Conservation (phyloP, 1,139 yeast species). For the Candida labiduridarum region DNA sequence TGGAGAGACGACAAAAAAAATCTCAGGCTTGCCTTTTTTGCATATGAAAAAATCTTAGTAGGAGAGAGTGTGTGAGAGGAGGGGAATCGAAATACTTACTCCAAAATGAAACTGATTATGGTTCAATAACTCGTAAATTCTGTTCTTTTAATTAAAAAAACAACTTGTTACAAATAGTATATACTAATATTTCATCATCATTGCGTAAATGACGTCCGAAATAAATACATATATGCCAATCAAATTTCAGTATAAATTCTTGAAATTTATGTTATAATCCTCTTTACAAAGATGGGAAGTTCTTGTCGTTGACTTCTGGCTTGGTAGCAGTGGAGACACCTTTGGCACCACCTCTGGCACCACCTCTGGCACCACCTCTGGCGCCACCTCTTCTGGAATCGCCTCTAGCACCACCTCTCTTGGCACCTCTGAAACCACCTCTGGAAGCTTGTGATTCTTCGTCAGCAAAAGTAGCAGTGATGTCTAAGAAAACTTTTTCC, state of each 20-base stretch:
- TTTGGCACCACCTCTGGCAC: slow-evolving; percentile 30
- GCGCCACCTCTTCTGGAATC: slow-evolving; percentile 21
- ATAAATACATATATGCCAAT: slow-evolving; percentile 4
- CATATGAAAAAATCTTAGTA: slow-evolving; percentile 1
- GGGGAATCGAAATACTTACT: background rate
- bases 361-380: slow-evolving; percentile 33
- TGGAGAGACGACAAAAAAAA: background rate
- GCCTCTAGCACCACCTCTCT: slow-evolving; percentile 45
- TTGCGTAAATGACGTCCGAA: background rate
- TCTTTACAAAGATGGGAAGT: slow-evolving; percentile 61
- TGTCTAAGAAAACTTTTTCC: slow-evolving; percentile 69
- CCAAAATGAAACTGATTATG: background rate
- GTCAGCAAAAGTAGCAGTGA: slow-evolving; percentile 67
- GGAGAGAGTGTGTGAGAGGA: background rate
- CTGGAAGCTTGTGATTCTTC: slow-evolving; percentile 27
- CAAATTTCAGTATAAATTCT: background rate
- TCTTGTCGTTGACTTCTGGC: slow-evolving; percentile 54
- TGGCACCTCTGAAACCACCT: slow-evolving; percentile 27
- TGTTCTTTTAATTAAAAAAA: background rate
- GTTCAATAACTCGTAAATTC: slow-evolving; percentile 3
- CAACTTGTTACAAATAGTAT: slow-evolving; percentile 3
- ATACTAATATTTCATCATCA: slow-evolving; percentile 4
- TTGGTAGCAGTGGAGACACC: slow-evolving; percentile 35
- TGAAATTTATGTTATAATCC: background rate
- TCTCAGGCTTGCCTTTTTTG: background rate